Conservation (phyloP, 2,329 filamentous ascomycete genomes). For the Fusarium abutilonis region DNA sequence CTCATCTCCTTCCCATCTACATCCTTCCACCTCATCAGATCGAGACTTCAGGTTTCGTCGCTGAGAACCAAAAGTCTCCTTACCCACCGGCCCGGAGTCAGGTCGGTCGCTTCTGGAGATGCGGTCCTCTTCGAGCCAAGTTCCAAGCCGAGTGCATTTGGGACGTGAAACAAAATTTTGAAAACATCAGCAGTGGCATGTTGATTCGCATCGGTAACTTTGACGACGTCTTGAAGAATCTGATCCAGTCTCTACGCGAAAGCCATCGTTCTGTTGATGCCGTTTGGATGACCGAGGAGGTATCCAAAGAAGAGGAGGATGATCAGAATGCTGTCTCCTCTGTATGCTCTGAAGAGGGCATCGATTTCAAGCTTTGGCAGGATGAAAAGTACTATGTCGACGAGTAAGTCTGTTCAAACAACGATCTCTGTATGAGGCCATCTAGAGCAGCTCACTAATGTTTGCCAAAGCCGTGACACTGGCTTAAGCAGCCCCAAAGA, state of each 20-base stretch:
- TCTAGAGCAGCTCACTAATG: conserved; percentile 26
- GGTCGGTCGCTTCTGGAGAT: conserved; percentile 76
- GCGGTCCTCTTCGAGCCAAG: conserved; percentile 75
- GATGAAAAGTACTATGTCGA: conserved; percentile 85
- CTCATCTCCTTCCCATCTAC: conserved; percentile 77
- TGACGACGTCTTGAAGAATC: conserved; percentile 65
- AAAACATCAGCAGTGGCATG: conserved; percentile 68
- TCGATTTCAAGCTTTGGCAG: conserved; percentile 71
- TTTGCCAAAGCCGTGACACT: conserved; percentile 68
- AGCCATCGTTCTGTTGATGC: conserved; percentile 62
- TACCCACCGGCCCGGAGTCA: conserved; percentile 74
- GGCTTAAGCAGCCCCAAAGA: conserved; percentile 66
- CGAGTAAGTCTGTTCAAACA: conserved; percentile 66
- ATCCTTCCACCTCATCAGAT: conserved; percentile 76
- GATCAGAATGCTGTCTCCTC: conserved; percentile 68
- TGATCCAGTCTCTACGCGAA: conserved; percentile 62
- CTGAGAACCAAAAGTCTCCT: conserved; percentile 63
- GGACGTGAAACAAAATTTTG: conserved; percentile 73
- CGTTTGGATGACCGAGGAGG: conserved; percentile 79
- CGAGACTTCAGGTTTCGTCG: conserved; percentile 79
- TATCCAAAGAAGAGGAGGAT: conserved; percentile 72
- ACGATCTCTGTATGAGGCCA: neutral
- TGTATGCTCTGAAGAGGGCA: conserved; percentile 61
- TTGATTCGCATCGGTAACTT: conserved; percentile 70
- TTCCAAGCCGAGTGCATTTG: conserved; percentile 78